Base-by-base conservation (phyloP, 2,329 filamentous ascomycete genomes). In the Paecilomyces formosus region DNA sequence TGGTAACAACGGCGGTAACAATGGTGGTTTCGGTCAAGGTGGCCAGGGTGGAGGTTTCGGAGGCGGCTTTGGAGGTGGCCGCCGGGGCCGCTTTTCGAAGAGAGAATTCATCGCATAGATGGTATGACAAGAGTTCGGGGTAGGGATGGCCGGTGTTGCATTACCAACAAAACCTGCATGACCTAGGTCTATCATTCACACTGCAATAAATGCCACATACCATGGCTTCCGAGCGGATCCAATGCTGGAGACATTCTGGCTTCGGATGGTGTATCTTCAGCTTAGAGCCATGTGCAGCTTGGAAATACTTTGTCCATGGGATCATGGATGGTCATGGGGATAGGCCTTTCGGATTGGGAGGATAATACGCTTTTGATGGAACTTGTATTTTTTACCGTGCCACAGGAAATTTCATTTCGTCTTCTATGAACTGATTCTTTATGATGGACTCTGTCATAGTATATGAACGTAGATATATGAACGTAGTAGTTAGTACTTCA, bases 61-160 rank as follows among this genome's bases (percentile, higher is more conserved):
- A n/a, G 55, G 58, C 50, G 59, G 58, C 30, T 55, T 58, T 35
- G 59, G 61, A 18, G 59, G 63, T 30, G 61, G 52, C 54, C 55
- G 57, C 15, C 54, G 62, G 18, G 53, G 54, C 21, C 54, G 54
- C 60, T 65, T 65, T 55, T 57, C 57, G 28, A 60, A 56, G 22
- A 62, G 63, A 39, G 63, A 62, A 57, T 57, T 57, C 58, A 57
- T 64, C 57, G 62, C 61, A 57, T 65, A 56, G 61, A 22, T 31
- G 22, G 33, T 30, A 55, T 45, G 39, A 45, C 9, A 45, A 45
- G n/a, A 31, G n/a, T 18, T 45, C n/a, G 15, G 15, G n/a, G 18
- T 45, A 18, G 15, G 39, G 39, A n/a, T 15, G n/a, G n/a, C n/a
- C 6, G 39, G 12, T 45, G n/a, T 18, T n/a, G 35, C 35, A 45